Evolutionary conservation across 805 yeast genomes (phyloP), one percentile per base, ranked within the genome.

Genomic region (Metschnikowia lochheadii): DNA sequence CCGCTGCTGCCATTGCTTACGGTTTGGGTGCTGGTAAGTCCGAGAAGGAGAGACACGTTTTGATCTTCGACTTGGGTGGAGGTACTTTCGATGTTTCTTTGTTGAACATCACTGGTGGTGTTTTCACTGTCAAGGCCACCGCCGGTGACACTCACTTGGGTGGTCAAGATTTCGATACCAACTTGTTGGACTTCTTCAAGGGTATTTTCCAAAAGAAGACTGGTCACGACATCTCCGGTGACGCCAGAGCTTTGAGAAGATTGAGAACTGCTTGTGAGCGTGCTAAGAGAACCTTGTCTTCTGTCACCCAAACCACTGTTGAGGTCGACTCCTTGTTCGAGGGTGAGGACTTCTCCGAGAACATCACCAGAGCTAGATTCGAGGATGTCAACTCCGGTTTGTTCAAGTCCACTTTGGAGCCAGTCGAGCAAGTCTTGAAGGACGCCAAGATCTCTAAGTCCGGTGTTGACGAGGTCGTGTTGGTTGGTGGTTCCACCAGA

Each of bases 401-500:
- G 63, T 92, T 92, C 82, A 89, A 89, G 79, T 88, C 88, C 72
- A 92, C 99, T 49, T 78, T 92, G 69, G 91, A 88, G 69, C 97
- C 98, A 49, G 98, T 92, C 59, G 96, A 89, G 75, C 92, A 87
- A 75, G 98, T 92, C 45, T 80, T 92, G 69, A 87, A 87, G 73
- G 99, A 94, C 73, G 84, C 97, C 48, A 92, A 91, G 69, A 80
- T 91, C 57, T 84, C 84, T 72, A 87, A 87, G 76, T 76, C 84
- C 57, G 96, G 89, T 63, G 82, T 92, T 63, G 89, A 92, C 71
- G 99, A 92, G 66, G 90, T 92, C 67, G 98, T 92, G 41, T 79
- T 92, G 48, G 99, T 92, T 67, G 99, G 99, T 80, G 99, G 99
- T 75, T 92, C 99, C 38, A 94, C 99, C 50, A 89, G 98, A 82